Evolutionary conservation across 2,329 filamentous ascomycete species (phyloP).

Genomic region (Calycina herbarum): DNA sequence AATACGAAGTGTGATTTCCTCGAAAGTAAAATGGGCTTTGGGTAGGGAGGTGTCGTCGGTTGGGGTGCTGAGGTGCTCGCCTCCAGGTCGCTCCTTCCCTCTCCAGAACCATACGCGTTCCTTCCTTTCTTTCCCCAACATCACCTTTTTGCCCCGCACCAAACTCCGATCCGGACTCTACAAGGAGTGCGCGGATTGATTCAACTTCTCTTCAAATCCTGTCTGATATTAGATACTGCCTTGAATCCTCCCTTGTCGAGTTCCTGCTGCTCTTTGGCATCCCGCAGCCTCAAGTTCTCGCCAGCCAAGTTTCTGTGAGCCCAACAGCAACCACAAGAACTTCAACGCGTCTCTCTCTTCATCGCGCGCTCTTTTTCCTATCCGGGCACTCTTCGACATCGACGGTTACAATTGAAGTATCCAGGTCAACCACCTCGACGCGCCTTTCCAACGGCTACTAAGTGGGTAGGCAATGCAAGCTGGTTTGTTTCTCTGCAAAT

Average conservation of each 20-base stretch:
- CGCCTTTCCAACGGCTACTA: background rate
- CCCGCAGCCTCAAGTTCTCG: no score
- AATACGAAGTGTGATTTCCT: no score
- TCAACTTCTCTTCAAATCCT: no score
- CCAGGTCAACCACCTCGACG: background rate
- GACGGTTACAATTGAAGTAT: background rate
- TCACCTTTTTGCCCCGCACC: background rate
- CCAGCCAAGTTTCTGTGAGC: no score
- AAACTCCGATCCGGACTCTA: no score
- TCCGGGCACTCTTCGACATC: background rate
- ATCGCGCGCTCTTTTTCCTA: no score
- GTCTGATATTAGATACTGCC: no score
- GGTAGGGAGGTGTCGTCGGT: background rate
- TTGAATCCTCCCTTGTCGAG: no score
- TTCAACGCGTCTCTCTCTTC: no score
- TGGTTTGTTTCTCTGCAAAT: background rate
- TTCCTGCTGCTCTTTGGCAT: no score
- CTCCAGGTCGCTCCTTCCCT: background rate
- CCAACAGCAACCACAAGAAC: no score
- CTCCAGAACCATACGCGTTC: background rate
- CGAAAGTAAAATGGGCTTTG: background rate
- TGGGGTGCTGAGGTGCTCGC: background rate
- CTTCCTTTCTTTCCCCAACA: background rate
- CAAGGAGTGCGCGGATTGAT: no score
- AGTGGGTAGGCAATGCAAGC: background rate